Percentiles rank a stretch among this genome's conserved stretches.
Conservation (phyloP, 176 grass and related monocot species). For the Aegilops umbellulata region DNA sequence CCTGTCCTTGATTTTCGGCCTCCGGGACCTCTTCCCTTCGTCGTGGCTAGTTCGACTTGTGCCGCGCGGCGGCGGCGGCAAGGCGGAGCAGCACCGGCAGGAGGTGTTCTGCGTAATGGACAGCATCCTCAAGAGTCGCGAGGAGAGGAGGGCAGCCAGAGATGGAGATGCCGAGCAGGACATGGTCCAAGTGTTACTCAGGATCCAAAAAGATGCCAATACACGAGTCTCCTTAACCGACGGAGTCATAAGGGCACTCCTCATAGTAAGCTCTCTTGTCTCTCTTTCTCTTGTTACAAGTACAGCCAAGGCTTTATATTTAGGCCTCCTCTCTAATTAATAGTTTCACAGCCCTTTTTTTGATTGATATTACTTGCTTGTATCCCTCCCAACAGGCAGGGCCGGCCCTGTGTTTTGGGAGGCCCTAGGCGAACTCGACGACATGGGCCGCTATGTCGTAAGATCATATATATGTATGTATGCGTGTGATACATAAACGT, state of each 20-base stretch:
- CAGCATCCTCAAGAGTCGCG: not conserved
- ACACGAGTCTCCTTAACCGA: not conserved
- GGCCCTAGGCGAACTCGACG: no score
- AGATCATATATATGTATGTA: no score
- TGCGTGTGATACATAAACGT: no score
- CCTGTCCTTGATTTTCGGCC: slow-evolving; percentile 1
- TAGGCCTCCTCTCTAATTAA: no score
- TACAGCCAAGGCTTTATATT: no score
- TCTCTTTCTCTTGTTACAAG: no score
- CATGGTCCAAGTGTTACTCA: slow-evolving; percentile 18
- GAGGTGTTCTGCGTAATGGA: not conserved
- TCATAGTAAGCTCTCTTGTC: slow-evolving; percentile 13
- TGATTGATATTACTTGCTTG: no score
- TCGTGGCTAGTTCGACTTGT: not conserved
- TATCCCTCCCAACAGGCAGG: no score
- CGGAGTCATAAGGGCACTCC: slow-evolving; percentile 15
- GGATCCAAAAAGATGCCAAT: not conserved
- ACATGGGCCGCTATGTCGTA: no score
- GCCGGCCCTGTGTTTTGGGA: no score
- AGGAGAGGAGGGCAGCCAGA: not conserved
- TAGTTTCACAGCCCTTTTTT: no score
- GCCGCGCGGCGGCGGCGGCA: not conserved
- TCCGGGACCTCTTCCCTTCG: slow-evolving; percentile 36
- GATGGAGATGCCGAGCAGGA: not conserved
- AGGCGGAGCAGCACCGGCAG: not conserved